phyloP scores from a whole-genome alignment of 176 grass and related monocot species.

The Bonia amplexicaulis region DNA sequence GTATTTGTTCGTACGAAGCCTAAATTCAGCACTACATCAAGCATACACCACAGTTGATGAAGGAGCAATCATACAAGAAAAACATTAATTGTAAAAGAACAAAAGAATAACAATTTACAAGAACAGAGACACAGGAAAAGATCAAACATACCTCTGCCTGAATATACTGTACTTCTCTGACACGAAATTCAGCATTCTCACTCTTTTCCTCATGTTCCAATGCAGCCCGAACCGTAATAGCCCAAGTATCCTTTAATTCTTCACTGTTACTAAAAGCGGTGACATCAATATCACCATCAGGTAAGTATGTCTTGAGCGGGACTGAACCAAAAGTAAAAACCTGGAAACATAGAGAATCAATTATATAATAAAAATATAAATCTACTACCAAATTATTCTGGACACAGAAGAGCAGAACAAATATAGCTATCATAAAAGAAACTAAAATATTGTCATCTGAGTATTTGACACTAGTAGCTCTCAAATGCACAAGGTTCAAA shows the following conservation, averaged over 20 bases:
- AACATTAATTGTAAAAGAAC: not conserved
- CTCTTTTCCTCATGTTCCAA: conserved; percentile 54
- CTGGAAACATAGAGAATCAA: conserved; percentile 1
- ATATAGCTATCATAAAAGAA: not conserved
- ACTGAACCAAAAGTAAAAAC: conserved; percentile 68
- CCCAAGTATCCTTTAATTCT: conserved; percentile 56
- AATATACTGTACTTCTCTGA: conserved; percentile 64
- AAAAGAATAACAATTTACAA: not conserved
- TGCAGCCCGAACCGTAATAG: conserved; percentile 34
- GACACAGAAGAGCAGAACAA: not conserved
- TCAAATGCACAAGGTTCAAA: not conserved
- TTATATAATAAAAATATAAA: not conserved
- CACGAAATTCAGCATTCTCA: conserved; percentile 56
- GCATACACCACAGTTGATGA: not conserved
- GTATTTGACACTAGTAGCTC: not conserved
- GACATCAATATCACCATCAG: conserved; percentile 72
- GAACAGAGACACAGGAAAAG: not conserved
- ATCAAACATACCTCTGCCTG: conserved; percentile 55
- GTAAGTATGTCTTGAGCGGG: conserved; percentile 67
- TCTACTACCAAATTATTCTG: not conserved
- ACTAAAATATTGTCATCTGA: not conserved
- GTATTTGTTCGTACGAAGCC: not conserved
- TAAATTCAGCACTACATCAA: not conserved
- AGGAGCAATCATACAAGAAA: not conserved
- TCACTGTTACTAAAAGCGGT: conserved; percentile 53